Conservation (phyloP, 306 rosid species). For the Prunus armeniaca region DNA sequence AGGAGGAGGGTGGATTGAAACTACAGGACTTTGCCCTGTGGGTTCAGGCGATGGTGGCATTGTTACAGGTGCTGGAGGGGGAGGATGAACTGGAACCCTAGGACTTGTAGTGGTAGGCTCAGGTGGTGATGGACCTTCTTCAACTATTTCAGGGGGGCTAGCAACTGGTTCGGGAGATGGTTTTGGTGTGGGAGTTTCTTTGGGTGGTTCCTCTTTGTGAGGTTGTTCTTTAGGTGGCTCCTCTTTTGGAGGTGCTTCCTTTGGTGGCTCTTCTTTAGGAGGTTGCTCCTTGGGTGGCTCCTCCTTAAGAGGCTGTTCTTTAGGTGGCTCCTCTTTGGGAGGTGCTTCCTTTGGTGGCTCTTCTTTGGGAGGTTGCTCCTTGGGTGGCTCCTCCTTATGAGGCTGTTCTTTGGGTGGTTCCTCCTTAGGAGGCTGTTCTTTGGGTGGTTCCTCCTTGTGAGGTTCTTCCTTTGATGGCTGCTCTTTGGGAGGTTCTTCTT, state of each 20-base stretch:
- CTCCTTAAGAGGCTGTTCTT: neutral
- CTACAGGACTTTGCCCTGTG: neutral
- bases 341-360: neutral
- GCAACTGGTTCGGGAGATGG: neutral
- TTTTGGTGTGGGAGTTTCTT: neutral
- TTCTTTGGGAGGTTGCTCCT: too few relatives aligned
- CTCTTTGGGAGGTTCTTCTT: too few relatives aligned
- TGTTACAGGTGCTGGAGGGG: too few relatives aligned
- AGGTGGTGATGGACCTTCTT: too few relatives aligned
- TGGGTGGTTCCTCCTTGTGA: too few relatives aligned
- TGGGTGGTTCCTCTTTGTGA: neutral
- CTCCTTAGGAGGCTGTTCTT: too few relatives aligned
- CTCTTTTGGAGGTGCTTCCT: neutral
- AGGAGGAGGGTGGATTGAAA: neutral
- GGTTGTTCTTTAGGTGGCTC: neutral
- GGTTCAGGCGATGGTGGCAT: conserved; percentile 1
- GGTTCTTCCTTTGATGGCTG: too few relatives aligned
- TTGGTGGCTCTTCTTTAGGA: conserved; percentile 2
- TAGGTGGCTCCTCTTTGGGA: neutral
- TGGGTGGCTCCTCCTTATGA: too few relatives aligned
- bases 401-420: too few relatives aligned
- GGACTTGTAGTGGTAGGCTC: too few relatives aligned
- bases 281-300: neutral
- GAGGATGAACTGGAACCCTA: neutral
- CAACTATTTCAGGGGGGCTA: neutral